Evolutionary conservation across 441 rosid species (phyloP).

Genomic region (Populus hybrid): DNA sequence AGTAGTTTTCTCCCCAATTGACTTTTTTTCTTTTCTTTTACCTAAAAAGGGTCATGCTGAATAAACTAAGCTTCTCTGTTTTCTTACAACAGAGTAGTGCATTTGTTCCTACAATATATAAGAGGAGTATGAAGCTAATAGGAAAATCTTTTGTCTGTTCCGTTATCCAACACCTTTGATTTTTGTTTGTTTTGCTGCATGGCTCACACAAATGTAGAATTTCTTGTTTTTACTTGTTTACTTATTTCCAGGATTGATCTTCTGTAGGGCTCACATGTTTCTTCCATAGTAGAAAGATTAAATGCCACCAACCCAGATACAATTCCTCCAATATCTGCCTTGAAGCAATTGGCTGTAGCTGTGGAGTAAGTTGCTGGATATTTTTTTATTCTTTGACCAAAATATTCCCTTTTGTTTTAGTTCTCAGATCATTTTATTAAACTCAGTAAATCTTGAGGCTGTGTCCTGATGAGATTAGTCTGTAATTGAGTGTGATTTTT

Average conservation of each 20-base stretch:
- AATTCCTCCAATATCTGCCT: constrained; percentile 65
- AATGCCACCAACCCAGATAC: constrained; percentile 48
- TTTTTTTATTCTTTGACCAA: neutral
- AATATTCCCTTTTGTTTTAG: neutral
- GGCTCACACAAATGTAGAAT: neutral
- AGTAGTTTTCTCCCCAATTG: neutral
- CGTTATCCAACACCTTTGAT: neutral
- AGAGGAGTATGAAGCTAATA: no score
- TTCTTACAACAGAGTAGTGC: neutral
- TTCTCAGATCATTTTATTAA: neutral
- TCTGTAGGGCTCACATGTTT: constrained; percentile 52
- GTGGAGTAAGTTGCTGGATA: constrained; percentile 61
- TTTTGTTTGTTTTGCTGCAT: constrained; percentile 8
- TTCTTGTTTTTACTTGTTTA: neutral
- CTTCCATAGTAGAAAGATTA: constrained; percentile 50
- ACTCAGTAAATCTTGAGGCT: neutral
- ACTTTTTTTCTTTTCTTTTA: neutral
- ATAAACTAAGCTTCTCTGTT: neutral
- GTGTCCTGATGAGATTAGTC: neutral
- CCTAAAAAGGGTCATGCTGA: neutral
- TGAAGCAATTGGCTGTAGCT: constrained; percentile 83
- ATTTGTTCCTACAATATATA: neutral
- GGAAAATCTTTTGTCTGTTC: no score
- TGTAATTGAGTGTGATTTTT: neutral
- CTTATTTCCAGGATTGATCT: constrained; percentile 9